Base-by-base conservation (phyloP, 176 grass and related monocot species). In the Rhynchospora tenuis region DNA sequence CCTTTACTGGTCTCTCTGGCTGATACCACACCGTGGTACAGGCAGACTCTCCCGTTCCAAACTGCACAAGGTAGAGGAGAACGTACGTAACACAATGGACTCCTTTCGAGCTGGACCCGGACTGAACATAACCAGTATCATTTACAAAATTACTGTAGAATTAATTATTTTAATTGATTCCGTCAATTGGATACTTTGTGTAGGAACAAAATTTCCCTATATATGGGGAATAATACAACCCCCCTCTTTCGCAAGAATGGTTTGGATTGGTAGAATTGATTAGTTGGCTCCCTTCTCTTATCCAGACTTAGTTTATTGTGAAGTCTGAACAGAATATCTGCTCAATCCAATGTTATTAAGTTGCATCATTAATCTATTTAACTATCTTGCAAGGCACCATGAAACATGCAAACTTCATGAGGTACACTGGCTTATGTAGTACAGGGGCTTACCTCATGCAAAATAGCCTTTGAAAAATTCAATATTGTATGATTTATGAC, bases 391-490 rank as follows among this genome's bases (percentile, higher is more conserved):
- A 9, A 71, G 22, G 42, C 33, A 71, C 15, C 67, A 45, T 71
- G 42, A 71, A 45, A 71, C 38, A 45, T 71, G 67, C 67, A 46
- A 71, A 43, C 20, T 71, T 71, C 67, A 71, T 71, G 67, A 71
- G 19, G 42, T 71, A 11, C 9, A 71, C 20, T 42, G 67, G 42
- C 67, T 11, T 58, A 58, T 58, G 55, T 16, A 29, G 64, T 12
- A 38, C 0, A 38, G 33, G 24, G 9, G 65, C 65, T 69, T 69
- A 69, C 65, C 26, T 69, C 65, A 69, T 69, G 26, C 15, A 15
- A 33, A 69, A 69, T 31, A 42, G 16, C 14, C 14, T 9, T 38
- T 38, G 33, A 38, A 38, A 38, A 38, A 38, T 38, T 38, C 33
- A 38, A 38, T 38, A 38, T 38, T 38, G 33, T 38, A 38, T 38